A percentile compares a stretch with the other conserved stretches of the same genome.
These are phyloP conservation scores for Xerocomus nothofagi DNA, from an alignment of 1,284 basidiomycete genomes.

Conservation along the genomic window DNA sequence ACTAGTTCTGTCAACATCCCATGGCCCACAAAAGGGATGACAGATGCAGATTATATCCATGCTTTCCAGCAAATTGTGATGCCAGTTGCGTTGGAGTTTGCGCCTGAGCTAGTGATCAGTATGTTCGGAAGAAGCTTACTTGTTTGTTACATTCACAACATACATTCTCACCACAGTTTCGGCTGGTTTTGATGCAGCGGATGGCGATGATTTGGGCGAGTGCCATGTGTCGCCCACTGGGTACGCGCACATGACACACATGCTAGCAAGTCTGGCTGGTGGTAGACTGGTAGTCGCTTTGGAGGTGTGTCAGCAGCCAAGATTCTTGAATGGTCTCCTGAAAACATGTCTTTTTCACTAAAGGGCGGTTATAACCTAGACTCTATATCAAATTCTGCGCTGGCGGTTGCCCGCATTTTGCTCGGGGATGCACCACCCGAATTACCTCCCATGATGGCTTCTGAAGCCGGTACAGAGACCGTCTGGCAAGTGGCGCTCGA, in stretches of 20 bases:
- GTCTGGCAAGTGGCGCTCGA: slow-evolving; percentile 84
- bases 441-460: slow-evolving; percentile 68
- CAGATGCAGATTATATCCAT: slow-evolving; percentile 94
- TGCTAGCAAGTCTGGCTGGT: slow-evolving; percentile 86
- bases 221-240: slow-evolving; percentile 92
- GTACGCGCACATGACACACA: slow-evolving; percentile 98
- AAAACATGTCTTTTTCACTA: neutral
- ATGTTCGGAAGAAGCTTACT: slow-evolving; percentile 32
- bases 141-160: slow-evolving; percentile 4
- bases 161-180: slow-evolving; percentile 62
- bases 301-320: slow-evolving; percentile 57
- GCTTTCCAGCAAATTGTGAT: slow-evolving; percentile 96
- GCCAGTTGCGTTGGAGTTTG: slow-evolving; percentile 97
- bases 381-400: slow-evolving; percentile 82
- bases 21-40: slow-evolving; percentile 89
- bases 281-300: slow-evolving; percentile 92
- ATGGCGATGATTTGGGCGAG: slow-evolving; percentile 88
- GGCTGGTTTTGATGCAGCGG: slow-evolving; percentile 96
- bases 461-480: slow-evolving; percentile 80
- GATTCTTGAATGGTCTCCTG: slow-evolving; percentile 6
- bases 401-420: slow-evolving; percentile 84
- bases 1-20: slow-evolving; percentile 91
- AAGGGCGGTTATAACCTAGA: slow-evolving; percentile 96
- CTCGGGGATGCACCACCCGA: slow-evolving; percentile 84
- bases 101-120: slow-evolving; percentile 96